phyloP scores from a whole-genome alignment of 139 green algal species.

The Haematococcus sp. region DNA sequence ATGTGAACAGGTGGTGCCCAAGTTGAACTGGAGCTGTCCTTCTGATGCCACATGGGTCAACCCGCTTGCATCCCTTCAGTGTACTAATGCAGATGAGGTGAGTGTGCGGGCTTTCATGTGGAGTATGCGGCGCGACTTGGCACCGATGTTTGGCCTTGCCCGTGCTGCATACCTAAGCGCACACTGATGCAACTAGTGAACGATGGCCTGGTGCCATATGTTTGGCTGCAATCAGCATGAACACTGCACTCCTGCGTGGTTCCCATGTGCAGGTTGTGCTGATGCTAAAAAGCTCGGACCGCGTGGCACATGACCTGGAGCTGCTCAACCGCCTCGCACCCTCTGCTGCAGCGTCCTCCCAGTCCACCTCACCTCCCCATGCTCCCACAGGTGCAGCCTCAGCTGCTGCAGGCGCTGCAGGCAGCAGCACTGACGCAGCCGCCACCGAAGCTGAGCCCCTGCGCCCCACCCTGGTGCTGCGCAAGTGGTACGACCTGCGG shows the following conservation, averaged over 20 bases:
- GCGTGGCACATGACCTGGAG: conserved; percentile 79
- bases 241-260: no score
- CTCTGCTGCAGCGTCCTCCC: conserved; percentile 16
- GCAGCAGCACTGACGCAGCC: background rate
- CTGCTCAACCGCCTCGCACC: conserved; percentile 11
- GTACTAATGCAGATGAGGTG: conserved; percentile 50
- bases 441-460: background rate
- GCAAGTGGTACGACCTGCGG: conserved; percentile 72
- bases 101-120: background rate
- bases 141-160: no score
- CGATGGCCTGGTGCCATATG: no score
- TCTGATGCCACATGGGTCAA: conserved; percentile 87
- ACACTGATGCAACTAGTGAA: no score
- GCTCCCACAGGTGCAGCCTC: background rate
- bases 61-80: conserved; percentile 18
- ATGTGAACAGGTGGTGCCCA: conserved; percentile 87
- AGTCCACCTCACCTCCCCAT: background rate
- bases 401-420: background rate
- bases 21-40: conserved; percentile 91
- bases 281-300: conserved; percentile 89
- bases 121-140: no score
- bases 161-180: no score
- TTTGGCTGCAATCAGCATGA: no score
- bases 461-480: conserved; percentile 61
- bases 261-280: conserved; percentile 79